Evolutionary conservation across 768 basidiomycete species (phyloP).

Genomic region (Pulveroboletus sp.): DNA sequence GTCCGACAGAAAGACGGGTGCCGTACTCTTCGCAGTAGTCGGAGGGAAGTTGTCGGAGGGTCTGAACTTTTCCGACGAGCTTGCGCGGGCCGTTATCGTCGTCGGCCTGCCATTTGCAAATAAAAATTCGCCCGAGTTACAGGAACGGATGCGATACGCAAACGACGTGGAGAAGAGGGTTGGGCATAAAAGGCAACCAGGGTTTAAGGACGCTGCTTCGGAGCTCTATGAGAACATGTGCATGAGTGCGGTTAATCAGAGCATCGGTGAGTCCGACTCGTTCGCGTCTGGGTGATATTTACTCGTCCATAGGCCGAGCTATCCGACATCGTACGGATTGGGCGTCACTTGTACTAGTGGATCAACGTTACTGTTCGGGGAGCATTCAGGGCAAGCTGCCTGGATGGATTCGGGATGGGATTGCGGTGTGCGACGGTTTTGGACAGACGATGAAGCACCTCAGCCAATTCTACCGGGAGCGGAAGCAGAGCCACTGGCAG

Average conservation of each 20-base stretch:
- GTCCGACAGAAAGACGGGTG: constrained; percentile 47
- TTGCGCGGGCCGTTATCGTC: constrained; percentile 82
- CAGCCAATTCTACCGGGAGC: constrained; percentile 64
- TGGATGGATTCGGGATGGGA: constrained; percentile 74
- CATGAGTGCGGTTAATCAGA: constrained; percentile 95
- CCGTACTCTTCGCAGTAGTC: constrained; percentile 88
- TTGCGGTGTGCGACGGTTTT: constrained; percentile 60
- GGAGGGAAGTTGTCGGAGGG: constrained; percentile 98
- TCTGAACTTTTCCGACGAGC: constrained; percentile 68
- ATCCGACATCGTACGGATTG: constrained; percentile 91
- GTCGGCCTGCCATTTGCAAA: constrained; percentile 94
- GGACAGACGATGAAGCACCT: constrained; percentile 68
- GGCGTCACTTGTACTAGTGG: constrained; percentile 85
- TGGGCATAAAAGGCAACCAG: constrained; percentile 31
- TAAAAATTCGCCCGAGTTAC: constrained; percentile 83
- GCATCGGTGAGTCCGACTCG: constrained; percentile 63
- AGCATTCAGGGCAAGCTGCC: constrained; percentile 81
- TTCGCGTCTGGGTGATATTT: not conserved
- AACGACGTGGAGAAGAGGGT: constrained; percentile 51
- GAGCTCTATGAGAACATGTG: constrained; percentile 91
- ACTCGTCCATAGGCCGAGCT: constrained; percentile 63
- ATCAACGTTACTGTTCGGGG: constrained; percentile 69
- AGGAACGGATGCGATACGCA: constrained; percentile 89
- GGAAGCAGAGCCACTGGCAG: constrained; percentile 34
- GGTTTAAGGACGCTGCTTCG: constrained; percentile 62